These are phyloP conservation scores for Solanum raphanifolium DNA, from an alignment of 257 asterid species.

Conservation along the genomic window DNA sequence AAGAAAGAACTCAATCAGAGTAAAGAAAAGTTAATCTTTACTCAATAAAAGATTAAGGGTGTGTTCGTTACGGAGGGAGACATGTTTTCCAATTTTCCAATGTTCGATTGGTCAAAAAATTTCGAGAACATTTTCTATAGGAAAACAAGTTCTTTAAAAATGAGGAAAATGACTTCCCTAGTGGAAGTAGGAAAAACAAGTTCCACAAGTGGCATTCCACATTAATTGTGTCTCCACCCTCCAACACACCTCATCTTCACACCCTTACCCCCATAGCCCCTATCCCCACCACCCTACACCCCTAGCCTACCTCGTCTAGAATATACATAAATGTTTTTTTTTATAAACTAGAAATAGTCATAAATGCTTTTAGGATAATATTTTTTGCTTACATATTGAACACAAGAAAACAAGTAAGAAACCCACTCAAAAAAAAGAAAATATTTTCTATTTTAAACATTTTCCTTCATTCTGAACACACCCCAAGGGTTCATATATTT, in stretches of 20 bases:
- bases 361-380: not conserved
- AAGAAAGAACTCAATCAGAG: slow-evolving; percentile 14
- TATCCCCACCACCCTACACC: not conserved
- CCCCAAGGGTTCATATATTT: not conserved
- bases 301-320: not conserved
- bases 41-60: not conserved
- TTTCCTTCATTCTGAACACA: not conserved
- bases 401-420: not conserved
- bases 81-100: not conserved
- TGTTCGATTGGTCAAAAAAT: not conserved
- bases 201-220: not conserved
- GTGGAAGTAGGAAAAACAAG: not conserved
- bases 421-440: not conserved
- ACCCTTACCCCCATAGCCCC: not conserved
- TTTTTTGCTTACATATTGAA: not conserved
- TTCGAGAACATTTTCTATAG: not conserved
- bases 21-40: not conserved
- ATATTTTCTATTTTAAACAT: not conserved
- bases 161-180: not conserved
- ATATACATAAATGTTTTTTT: not conserved
- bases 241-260: not conserved
- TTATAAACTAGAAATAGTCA: not conserved
- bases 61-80: not conserved
- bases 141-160: not conserved
- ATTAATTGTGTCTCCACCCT: not conserved